A percentile compares a stretch with the other conserved stretches of the same genome.
Evolutionary conservation across 305 asterid species (phyloP).

Genomic region (Fraxinus angustifolia): DNA sequence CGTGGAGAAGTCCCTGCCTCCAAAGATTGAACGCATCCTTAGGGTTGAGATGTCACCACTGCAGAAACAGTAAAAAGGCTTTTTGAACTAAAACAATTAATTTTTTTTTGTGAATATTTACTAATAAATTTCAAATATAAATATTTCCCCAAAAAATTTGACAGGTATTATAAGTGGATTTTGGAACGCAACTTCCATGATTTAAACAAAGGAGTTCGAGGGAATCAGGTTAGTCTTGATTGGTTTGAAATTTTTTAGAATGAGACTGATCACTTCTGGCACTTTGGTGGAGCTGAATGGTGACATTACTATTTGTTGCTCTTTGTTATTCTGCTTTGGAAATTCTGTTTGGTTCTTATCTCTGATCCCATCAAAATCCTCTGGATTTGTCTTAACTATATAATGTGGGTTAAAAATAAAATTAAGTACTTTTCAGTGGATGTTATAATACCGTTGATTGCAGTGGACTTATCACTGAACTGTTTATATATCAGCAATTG

Average conservation of each 20-base stretch:
- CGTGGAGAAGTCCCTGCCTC: slow-evolving; percentile 99
- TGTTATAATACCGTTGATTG: not conserved
- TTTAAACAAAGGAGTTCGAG: slow-evolving; percentile 97
- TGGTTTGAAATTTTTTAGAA: slow-evolving; percentile 18
- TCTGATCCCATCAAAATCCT: not conserved
- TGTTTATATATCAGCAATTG: not conserved
- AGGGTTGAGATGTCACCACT: slow-evolving; percentile 99
- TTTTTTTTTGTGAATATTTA: not conserved
- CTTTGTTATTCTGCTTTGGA: not conserved
- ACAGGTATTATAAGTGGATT: slow-evolving; percentile 98
- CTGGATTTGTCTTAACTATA: not conserved
- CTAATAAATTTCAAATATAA: not conserved
- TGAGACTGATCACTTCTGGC: slow-evolving; percentile 10
- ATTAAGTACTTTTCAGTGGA: not conserved
- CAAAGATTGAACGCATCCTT: slow-evolving; percentile 95
- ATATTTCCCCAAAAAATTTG: not conserved
- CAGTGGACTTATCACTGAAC: slow-evolving; percentile 10
- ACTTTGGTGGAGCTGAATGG: slow-evolving; percentile 5
- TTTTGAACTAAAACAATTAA: not conserved
- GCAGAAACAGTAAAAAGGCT: slow-evolving; percentile 80
- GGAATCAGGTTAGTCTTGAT: slow-evolving; percentile 75
- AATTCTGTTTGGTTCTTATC: slow-evolving; percentile 21
- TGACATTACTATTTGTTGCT: not conserved
- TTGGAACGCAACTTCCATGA: slow-evolving; percentile 97
- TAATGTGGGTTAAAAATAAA: slow-evolving; percentile 7